Base-by-base conservation (phyloP, 306 rosid species). In the Prunus mume region DNA sequence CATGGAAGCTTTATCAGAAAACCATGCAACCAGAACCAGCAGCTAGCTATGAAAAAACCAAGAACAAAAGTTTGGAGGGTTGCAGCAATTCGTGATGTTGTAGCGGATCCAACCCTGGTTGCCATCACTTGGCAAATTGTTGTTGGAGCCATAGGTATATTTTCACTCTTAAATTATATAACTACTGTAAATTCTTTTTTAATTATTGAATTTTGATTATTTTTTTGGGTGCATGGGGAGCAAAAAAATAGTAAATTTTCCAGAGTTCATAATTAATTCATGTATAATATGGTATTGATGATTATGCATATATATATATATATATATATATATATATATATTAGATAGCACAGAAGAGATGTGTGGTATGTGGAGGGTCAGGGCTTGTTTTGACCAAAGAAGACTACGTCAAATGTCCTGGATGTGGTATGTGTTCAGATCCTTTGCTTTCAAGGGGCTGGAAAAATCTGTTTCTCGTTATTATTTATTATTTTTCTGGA, bases 361-460 rank as follows among this genome's bases (percentile, higher is more conserved):
- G 98, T 60, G 87, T 85, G 76, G 84, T 5, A 34, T 92, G 96
- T 81, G 90, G 93, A 81, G 98, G 98, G 25, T 92, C 97, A 58
- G 98, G 97, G 56, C 84, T 94, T 73, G 88, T 91, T 83, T 70
- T 87, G 65, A 87, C 66, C 69, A 90, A 91, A 20, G 82, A 90
- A 22, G 41, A 34, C 43, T 92, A 87, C 73, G 70, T 86, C 43
- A 87, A 89, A 66, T 90, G 98, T 84, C 95, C 98, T 11, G 87
- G 68, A 73, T 94, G 97, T 80, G 98, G 97, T 94, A 83, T 52
- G 65, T 19, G 28, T 62, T 9, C 14, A 34, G 6, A 41, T 27
- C 24, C n/a, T 25, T 1, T 6, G 65, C 49, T 28, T 34, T 34
- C 41, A 34, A 34, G 8, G 61, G 61, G 22, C 6, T 58, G 9